Base-by-base conservation (phyloP, 192 early-diverging fungal species). In the Coemansia sp. region DNA sequence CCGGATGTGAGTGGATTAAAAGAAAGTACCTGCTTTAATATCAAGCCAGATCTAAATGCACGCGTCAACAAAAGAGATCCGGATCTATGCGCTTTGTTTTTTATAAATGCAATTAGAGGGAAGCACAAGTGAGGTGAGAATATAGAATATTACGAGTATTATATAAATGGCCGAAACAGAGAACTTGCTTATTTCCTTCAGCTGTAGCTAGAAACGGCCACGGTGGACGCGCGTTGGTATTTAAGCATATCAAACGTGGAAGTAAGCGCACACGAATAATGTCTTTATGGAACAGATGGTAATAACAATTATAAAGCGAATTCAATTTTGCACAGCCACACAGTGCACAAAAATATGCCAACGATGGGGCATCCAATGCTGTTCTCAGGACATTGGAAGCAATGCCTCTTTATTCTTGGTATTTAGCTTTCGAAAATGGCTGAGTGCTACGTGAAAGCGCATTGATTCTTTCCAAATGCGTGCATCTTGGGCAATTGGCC, bases 251-350 rank as follows among this genome's bases (percentile, higher is more conserved):
- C 23, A 26, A 51, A 51, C 16, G 6, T 20, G 43, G 16, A 46
- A 20, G 43, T 15, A 46, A 20, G 43, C 20, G 43, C 4, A 20
- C 43, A 20, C 16, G 7, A n/a, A 18, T n/a, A 20, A 1, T 46
- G 20, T 46, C 2, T 46, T 3, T 40, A 7, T 46, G 43, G 43
- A 18, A n/a, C 18, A 20, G 0, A 2, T 20, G 43, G 7, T 18
- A n/a, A 46, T 46, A n/a, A 20, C 16, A 46, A 46, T 18, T 20
- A 46, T 20, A 51, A 21, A 26, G 25, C 21, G 21, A 51, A 13
- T 7, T 7, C 48, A 51, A 51, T 51, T 51, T 51, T 10, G 25
- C 48, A 51, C 48, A 51, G 48, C 48, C 48, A 51, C 48, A 51
- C 23, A 23, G 13, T 26, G 7, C 25, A 21, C 23, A 26, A 15